These are phyloP conservation scores for Pichia sp. DNA, from an alignment of 1,139 yeast species.

Conservation along the genomic window DNA sequence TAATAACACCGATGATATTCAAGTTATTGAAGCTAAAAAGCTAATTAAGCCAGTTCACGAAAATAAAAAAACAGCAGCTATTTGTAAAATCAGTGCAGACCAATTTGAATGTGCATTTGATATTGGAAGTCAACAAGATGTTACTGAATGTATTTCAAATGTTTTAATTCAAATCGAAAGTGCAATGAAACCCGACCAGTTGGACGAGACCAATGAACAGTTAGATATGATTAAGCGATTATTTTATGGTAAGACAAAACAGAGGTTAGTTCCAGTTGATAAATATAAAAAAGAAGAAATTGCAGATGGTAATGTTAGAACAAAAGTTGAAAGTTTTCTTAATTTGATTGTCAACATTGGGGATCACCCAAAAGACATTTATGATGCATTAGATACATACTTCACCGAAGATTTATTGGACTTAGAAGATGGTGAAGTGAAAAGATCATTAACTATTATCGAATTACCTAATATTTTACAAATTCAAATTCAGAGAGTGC, in stretches of 20 bases:
- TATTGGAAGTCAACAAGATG: conserved; percentile 93
- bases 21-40: neutral
- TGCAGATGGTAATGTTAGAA: conserved; percentile 34
- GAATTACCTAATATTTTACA: conserved; percentile 78
- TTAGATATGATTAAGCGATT: conserved; percentile 68
- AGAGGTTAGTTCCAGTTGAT: conserved; percentile 42
- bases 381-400: conserved; percentile 83
- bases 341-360: conserved; percentile 80
- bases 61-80: conserved; percentile 11
- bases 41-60: neutral
- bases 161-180: conserved; percentile 90
- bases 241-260: conserved; percentile 71
- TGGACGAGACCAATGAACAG: conserved; percentile 78
- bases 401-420: conserved; percentile 70
- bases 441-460: conserved; percentile 64
- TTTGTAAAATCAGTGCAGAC: conserved; percentile 16
- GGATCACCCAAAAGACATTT: conserved; percentile 81
- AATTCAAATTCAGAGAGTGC: conserved; percentile 88
- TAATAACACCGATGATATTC: neutral
- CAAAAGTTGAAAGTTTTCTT: conserved; percentile 70
- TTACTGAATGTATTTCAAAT: conserved; percentile 93
- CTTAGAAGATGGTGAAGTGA: conserved; percentile 67
- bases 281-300: conserved; percentile 28
- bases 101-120: conserved; percentile 38
- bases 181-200: conserved; percentile 63